phyloP scores from a whole-genome alignment of 2,329 filamentous ascomycete species.

The Dryadomyces quercivorus region DNA sequence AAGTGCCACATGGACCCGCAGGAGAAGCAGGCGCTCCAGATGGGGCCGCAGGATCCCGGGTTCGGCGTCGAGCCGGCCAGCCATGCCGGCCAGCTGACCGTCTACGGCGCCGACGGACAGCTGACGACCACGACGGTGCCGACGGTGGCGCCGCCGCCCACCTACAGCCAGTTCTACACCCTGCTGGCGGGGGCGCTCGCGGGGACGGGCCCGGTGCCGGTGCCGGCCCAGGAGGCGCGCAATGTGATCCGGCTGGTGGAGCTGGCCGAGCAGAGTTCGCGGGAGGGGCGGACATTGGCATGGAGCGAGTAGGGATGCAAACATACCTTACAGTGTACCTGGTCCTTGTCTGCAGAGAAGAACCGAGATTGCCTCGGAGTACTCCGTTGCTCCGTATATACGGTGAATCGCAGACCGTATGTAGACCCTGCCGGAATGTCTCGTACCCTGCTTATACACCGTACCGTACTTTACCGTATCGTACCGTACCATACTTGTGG shows the following conservation, averaged over 20 bases:
- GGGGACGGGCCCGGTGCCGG: constrained; percentile 38
- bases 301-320: constrained; percentile 23
- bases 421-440: no score
- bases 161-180: constrained; percentile 55
- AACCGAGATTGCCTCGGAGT: not conserved
- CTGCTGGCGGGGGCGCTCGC: constrained; percentile 34
- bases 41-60: constrained; percentile 44
- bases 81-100: constrained; percentile 6
- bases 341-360: no score
- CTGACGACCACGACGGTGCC: constrained; percentile 37
- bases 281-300: not conserved
- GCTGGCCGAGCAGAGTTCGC: constrained; percentile 4
- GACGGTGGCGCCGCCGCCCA: constrained; percentile 49
- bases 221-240: constrained; percentile 37
- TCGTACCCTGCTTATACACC: no score
- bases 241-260: constrained; percentile 43
- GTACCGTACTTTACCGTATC: no score
- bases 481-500: not conserved
- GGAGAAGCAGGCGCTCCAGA: constrained; percentile 56
- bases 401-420: no score
- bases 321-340: no score
- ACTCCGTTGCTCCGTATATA: no score
- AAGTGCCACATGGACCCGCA: constrained; percentile 61
- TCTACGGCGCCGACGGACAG: constrained; percentile 39
- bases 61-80: constrained; percentile 54